phyloP scores from a whole-genome alignment of 2,329 filamentous ascomycete species.

The Dactylellina parvicollis region DNA sequence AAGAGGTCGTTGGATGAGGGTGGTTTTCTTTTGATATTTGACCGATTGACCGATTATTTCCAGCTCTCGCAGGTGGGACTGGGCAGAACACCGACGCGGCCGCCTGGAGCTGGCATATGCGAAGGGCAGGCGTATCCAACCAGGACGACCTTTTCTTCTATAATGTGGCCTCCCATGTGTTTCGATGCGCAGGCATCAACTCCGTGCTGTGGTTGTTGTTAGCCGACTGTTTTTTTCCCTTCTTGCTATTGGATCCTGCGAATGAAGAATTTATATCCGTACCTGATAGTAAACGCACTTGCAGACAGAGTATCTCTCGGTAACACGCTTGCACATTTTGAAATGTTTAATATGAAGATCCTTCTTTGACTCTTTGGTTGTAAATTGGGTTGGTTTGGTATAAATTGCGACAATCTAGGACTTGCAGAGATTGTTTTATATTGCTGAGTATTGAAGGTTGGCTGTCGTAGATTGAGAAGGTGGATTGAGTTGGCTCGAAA shows the following conservation, averaged over 20 bases:
- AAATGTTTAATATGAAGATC: constrained; percentile 28
- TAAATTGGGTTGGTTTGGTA: constrained; percentile 5
- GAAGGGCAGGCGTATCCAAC: constrained; percentile 81
- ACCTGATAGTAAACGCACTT: constrained; percentile 82
- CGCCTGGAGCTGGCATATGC: constrained; percentile 62
- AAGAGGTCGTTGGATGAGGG: background rate
- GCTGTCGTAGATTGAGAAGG: constrained; percentile 32
- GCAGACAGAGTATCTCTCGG: constrained; percentile 87
- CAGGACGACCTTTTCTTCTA: constrained; percentile 79
- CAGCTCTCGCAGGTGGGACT: constrained; percentile 47
- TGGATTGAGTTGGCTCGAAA: constrained; percentile 16
- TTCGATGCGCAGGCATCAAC: constrained; percentile 83
- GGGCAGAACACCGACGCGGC: constrained; percentile 45
- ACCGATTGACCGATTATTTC: constrained; percentile 29
- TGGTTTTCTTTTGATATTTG: constrained; percentile 8
- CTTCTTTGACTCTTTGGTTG: constrained; percentile 10
- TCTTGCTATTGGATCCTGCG: constrained; percentile 32
- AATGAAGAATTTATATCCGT: constrained; percentile 9
- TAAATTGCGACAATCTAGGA: constrained; percentile 31
- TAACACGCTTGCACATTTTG: constrained; percentile 85
- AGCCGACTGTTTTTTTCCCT: background rate
- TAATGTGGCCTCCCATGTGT: constrained; percentile 75
- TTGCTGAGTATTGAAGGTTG: constrained; percentile 11
- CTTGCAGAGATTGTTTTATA: constrained; percentile 23
- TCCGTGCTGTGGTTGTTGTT: constrained; percentile 67